A percentile compares a stretch with the other conserved stretches of the same genome.
phyloP scores from a whole-genome alignment of 805 yeast genomes.

The Priceomyces melissophilus region DNA sequence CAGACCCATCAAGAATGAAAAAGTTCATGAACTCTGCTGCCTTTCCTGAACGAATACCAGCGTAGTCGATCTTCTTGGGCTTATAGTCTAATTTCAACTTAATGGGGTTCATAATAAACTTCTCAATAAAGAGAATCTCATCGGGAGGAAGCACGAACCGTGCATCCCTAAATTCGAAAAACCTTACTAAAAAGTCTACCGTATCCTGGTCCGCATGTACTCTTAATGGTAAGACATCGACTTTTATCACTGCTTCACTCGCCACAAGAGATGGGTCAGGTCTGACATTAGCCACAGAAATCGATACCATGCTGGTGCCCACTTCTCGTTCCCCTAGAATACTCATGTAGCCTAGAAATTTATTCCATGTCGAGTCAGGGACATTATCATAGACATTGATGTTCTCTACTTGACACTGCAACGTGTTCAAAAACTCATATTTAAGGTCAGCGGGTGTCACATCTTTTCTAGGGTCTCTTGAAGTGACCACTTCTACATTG shows the following conservation, averaged over 20 bases:
- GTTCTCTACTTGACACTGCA: conserved; percentile 49
- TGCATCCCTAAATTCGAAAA: conserved; percentile 73
- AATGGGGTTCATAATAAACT: conserved; percentile 57
- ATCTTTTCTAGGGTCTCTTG: conserved; percentile 44
- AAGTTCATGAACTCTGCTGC: conserved; percentile 84
- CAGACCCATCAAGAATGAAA: conserved; percentile 84
- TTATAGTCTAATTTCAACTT: conserved; percentile 79
- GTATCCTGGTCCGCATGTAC: conserved; percentile 93
- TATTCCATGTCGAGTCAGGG: conserved; percentile 88
- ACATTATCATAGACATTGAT: conserved; percentile 72
- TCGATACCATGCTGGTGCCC: conserved; percentile 59
- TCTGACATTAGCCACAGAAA: conserved; percentile 55
- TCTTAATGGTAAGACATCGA: conserved; percentile 67
- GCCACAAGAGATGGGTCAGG: conserved; percentile 66
- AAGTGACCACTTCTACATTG: conserved; percentile 42
- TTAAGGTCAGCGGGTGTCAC: conserved; percentile 27
- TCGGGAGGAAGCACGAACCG: conserved; percentile 65
- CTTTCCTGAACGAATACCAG: conserved; percentile 82
- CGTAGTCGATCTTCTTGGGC: conserved; percentile 84
- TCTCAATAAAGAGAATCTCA: conserved; percentile 66
- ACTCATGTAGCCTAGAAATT: conserved; percentile 67
- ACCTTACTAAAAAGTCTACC: conserved; percentile 74
- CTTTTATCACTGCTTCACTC: conserved; percentile 57
- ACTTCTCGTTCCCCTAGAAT: conserved; percentile 68
- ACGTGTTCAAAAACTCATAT: conserved; percentile 46